A percentile compares a stretch with the other conserved stretches of the same genome.
phyloP scores from a whole-genome alignment of 306 rosid genomes.

The Astragalus membranaceus region DNA sequence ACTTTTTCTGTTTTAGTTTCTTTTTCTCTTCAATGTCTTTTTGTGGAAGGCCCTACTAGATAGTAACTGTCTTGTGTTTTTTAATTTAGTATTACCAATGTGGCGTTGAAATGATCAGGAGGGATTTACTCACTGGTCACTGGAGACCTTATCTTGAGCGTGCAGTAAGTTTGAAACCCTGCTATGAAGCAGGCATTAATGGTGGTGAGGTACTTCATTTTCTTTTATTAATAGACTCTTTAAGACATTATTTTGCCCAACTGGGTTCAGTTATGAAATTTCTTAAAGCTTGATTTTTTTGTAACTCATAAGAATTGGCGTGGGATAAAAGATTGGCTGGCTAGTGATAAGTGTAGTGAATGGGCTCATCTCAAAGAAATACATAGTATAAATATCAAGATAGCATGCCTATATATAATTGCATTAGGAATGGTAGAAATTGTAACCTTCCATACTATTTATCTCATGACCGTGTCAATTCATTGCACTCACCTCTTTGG shows the following conservation, averaged over 20 bases:
- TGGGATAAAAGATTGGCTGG: background rate
- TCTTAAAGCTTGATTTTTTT: background rate
- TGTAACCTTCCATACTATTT: no score
- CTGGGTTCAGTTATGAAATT: background rate
- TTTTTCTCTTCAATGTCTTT: background rate
- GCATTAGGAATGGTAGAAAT: no score
- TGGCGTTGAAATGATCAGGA: slow-evolving; percentile 98
- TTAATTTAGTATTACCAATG: slow-evolving; percentile 64
- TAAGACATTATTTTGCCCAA: background rate
- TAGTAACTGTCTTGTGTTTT: slow-evolving; percentile 4
- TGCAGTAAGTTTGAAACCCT: slow-evolving; percentile 86
- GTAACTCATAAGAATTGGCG: background rate
- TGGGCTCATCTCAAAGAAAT: background rate
- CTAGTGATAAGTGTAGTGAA: background rate
- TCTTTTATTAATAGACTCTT: slow-evolving; percentile 4
- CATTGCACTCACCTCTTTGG: background rate
- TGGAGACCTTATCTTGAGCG: slow-evolving; percentile 98
- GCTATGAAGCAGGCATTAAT: slow-evolving; percentile 87
- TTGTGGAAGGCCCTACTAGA: slow-evolving; percentile 3
- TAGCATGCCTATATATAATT: background rate
- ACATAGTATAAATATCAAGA: background rate
- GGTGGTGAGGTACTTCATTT: slow-evolving; percentile 82
- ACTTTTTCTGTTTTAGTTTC: slow-evolving; percentile 1
- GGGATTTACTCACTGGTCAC: slow-evolving; percentile 97
- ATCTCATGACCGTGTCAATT: background rate